These are phyloP conservation scores for Singerocomus inundabilis DNA, from an alignment of 1,284 basidiomycete genomes.

Conservation along the genomic window DNA sequence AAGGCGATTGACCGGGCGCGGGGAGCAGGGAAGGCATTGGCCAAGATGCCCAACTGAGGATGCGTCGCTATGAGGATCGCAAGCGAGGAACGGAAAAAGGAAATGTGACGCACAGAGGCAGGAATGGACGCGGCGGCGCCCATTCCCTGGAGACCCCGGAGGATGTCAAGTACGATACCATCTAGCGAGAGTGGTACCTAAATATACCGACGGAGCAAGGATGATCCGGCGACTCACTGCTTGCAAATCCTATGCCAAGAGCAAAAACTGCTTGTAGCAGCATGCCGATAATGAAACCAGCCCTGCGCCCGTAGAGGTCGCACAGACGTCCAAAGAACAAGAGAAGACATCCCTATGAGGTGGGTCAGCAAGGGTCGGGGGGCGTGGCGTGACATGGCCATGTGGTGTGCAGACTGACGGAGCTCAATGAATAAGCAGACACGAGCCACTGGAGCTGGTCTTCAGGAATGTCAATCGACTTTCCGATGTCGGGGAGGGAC, in stretches of 20 bases:
- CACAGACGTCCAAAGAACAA: slow-evolving; percentile 70
- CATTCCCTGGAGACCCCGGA: slow-evolving; percentile 69
- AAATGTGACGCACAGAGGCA: slow-evolving; percentile 50
- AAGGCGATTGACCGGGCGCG: slow-evolving; percentile 70
- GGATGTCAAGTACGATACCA: slow-evolving; percentile 55
- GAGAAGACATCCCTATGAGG: slow-evolving; percentile 66
- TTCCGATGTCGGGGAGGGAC: slow-evolving; percentile 61
- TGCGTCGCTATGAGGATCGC: background rate
- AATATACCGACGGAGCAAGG: background rate
- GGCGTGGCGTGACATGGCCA: slow-evolving; percentile 9
- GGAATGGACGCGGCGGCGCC: slow-evolving; percentile 70
- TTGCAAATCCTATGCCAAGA: slow-evolving; percentile 53
- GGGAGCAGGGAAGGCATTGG: slow-evolving; percentile 69
- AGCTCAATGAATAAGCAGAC: slow-evolving; percentile 48
- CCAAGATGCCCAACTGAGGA: slow-evolving; percentile 73
- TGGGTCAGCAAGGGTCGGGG: too few species aligned
- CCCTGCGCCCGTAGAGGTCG: slow-evolving; percentile 70
- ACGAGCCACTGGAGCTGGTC: slow-evolving; percentile 66
- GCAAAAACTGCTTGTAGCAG: slow-evolving; percentile 46
- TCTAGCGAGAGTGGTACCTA: slow-evolving; percentile 34
- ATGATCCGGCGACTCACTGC: slow-evolving; percentile 37
- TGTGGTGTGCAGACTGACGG: slow-evolving; percentile 34
- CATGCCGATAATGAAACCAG: slow-evolving; percentile 56
- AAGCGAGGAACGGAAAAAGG: background rate
- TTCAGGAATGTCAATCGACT: slow-evolving; percentile 47